Conservation (phyloP, 495 filamentous ascomycete species). For the Endocarpon pusillum region DNA sequence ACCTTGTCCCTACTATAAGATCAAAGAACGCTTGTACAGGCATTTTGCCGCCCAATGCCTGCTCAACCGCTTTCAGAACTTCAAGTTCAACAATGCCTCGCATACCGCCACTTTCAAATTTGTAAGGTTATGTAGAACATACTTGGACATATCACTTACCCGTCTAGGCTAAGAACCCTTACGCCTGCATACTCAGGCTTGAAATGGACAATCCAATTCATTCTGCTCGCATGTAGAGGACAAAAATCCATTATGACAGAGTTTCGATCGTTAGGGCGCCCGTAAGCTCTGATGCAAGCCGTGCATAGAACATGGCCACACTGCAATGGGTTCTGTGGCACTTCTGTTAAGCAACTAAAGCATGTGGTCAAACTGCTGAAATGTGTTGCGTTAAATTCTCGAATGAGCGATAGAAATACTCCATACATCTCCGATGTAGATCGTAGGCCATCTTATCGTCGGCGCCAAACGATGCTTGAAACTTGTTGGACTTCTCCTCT, state of each 20-base stretch:
- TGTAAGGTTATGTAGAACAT: not conserved
- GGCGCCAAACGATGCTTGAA: slow-evolving; percentile 1
- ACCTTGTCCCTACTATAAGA: slow-evolving; percentile 29
- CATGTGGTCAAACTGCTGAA: slow-evolving; percentile 8
- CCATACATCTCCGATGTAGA: slow-evolving; percentile 4
- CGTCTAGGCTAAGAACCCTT: slow-evolving; percentile 23
- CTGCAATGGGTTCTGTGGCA: slow-evolving; percentile 16
- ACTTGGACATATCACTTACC: slow-evolving; percentile 13
- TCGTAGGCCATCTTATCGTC: not conserved
- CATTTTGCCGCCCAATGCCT: slow-evolving; percentile 11
- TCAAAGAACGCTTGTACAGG: slow-evolving; percentile 29
- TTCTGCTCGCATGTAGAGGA: not conserved
- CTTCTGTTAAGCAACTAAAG: slow-evolving; percentile 14
- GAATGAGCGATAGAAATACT: slow-evolving; percentile 1
- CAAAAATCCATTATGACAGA: slow-evolving; percentile 4
- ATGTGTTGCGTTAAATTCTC: too few relatives aligned
- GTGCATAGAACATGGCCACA: slow-evolving; percentile 26
- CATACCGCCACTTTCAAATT: slow-evolving; percentile 22
- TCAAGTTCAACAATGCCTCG: slow-evolving; percentile 26
- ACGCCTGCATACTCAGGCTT: slow-evolving; percentile 20
- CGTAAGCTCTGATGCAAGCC: slow-evolving; percentile 13
- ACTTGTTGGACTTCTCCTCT: slow-evolving; percentile 2
- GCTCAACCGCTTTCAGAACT: slow-evolving; percentile 19
- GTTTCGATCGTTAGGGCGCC: not conserved
- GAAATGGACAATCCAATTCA: slow-evolving; percentile 10